Base-by-base conservation (phyloP, 2,329 filamentous ascomycete genomes). In the Sporothrix brunneoviolacea region DNA sequence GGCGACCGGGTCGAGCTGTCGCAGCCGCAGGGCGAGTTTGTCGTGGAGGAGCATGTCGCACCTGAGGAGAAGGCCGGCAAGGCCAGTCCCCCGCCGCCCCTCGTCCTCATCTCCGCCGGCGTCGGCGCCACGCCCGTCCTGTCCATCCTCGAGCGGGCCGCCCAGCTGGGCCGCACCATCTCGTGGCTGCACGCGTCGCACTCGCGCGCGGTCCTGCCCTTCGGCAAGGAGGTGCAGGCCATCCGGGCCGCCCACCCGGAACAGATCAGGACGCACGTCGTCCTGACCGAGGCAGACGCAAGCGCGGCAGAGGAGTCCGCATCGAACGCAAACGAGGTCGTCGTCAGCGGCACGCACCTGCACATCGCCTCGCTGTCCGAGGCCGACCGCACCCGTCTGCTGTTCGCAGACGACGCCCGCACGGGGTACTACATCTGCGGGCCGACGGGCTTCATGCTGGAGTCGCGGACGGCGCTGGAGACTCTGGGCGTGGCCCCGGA, bases 401-500 rank as follows among this genome's bases (percentile, higher is more conserved):
- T 91, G n/a, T 79, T 74, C 57, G 61, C 83, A 1, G 67, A 71
- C 18, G 69, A 84, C 57, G 44, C 65, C 1, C 66, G 66, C 38
- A 73, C 86, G 0, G 71, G 82, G 60, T 91, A 89, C 64, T 90
- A 79, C 58, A 68, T 88, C 48, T 91, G 87, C 60, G 87, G 86
- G 0, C 86, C 86, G 0, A 72, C 75, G 53, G 62, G 64, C 8
- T 91, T 89, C 70, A 91, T 91, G 87, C 59, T 73, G 9, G 76
- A 79, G 33, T 68, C 78, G 19, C 70, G 78, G 56, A 64, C 66
- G 8, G 73, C 69, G 57, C 68, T 90, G 51, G 66, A 73, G 57
- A 67, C 60, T 3, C 65, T 70, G 50, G 83, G 83, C 0, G 82
- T 89, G 1, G 65, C 70, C 1, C 64, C 66, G n/a, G 72, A 73